Evolutionary conservation across 2,329 filamentous ascomycete species (phyloP), one percentile per base, ranked within the genome.

Genomic region (Diplodia sapinea): DNA sequence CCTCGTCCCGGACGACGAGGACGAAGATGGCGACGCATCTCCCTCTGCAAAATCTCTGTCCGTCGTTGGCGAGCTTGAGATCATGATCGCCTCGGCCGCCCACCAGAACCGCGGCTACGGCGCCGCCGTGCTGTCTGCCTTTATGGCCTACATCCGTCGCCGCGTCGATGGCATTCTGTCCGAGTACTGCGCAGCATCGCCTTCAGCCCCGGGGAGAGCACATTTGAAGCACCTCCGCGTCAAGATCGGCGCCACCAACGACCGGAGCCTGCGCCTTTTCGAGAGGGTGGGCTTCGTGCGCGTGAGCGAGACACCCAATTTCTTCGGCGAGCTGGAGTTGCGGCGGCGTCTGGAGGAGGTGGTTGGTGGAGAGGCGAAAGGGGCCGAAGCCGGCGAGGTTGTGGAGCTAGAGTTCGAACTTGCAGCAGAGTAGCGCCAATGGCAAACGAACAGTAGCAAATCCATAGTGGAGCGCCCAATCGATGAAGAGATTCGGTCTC

Each of bases 51-150:
- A 69, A 12, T 13, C 50, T 23, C 11, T 29, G 17, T 29, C 8
- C 31, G 71, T 83, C 11, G 78, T 90, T 3, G 93, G 91, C 29
- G 93, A 96, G 75, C 79, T 97, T 7, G 92, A 96, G 78, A 86
- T 97, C 70, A 96, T 97, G 93, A 89, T 97, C 69, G 93, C 93
- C 0, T 80, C 82, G 1, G 79, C 79, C 4, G 74, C 77, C 0
- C 80, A 87, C 36, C 87, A 89, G 29, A 82, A 89, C 0, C 81
- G 82, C 8, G 93, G 93, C 0, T 81, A 88, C 7, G 93, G 92
- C 0, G 81, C 83, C 5, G 85, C 86, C 0, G 87, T 91, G 0
- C 82, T 97, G 1, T 75, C 87, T 2, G 80, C 87, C 0, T 90
- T 98, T 67, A 74, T 97, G 61, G 78, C 82, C 55, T 98, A 93